phyloP scores from a whole-genome alignment of 2,329 filamentous ascomycete genomes.

The Bipolaris victoriae region DNA sequence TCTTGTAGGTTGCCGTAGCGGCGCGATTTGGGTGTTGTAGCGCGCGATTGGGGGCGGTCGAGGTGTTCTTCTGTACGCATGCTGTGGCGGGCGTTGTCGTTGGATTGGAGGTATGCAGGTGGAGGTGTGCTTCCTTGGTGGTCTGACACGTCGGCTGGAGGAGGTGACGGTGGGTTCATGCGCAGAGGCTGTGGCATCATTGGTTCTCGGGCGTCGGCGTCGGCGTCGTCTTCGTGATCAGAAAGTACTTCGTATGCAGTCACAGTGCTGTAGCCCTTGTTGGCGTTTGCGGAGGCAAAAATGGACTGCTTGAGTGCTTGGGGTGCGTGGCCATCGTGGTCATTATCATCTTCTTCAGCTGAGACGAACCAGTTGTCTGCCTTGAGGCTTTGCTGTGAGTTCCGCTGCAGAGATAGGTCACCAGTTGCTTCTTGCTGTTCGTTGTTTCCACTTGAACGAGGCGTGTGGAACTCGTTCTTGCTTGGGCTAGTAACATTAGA shows the following conservation, averaged over 20 bases:
- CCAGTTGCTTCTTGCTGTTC: slow-evolving; percentile 20
- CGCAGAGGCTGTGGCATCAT: slow-evolving; percentile 52
- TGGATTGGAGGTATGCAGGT: not conserved
- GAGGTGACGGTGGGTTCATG: slow-evolving; percentile 56
- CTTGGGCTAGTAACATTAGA: slow-evolving; percentile 38
- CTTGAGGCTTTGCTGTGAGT: slow-evolving; percentile 45
- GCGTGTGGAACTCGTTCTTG: slow-evolving; percentile 42
- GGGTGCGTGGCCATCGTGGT: slow-evolving; percentile 17
- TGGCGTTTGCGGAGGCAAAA: slow-evolving; percentile 30
- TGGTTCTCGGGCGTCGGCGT: slow-evolving; percentile 29
- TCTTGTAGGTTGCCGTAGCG: slow-evolving; percentile 57
- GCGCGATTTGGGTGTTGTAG: slow-evolving; percentile 49
- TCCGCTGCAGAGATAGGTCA: slow-evolving; percentile 38
- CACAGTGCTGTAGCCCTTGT: slow-evolving; percentile 39
- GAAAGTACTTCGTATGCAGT: slow-evolving; percentile 37
- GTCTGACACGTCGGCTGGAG: slow-evolving; percentile 28
- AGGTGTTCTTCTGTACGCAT: slow-evolving; percentile 35
- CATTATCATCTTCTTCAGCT: slow-evolving; percentile 27
- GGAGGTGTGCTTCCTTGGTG: slow-evolving; percentile 22
- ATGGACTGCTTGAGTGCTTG: slow-evolving; percentile 28
- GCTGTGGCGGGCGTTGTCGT: slow-evolving; percentile 12
- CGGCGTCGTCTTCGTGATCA: slow-evolving; percentile 36
- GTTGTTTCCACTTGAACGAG: slow-evolving; percentile 25
- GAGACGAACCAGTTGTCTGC: slow-evolving; percentile 58
- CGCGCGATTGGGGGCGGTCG: slow-evolving; percentile 36